Evolutionary conservation across 1,284 basidiomycete species (phyloP), one percentile per base, ranked within the genome.

Genomic region (Cryptococcus sp.): DNA sequence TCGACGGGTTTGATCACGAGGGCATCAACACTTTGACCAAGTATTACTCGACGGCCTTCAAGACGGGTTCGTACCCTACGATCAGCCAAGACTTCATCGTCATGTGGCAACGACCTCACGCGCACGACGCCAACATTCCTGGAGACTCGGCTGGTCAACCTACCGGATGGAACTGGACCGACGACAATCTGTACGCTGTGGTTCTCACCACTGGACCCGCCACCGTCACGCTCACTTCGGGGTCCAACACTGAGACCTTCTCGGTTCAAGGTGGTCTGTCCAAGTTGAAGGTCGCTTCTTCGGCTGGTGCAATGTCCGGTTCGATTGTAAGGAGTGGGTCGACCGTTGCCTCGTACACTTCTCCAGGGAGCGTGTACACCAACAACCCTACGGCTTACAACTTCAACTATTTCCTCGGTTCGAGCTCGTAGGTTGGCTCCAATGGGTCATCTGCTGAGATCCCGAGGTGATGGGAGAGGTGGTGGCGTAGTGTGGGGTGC

Each of bases 1-100:
- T 65, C 11, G 58, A 60, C 52, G 65, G 65, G 34, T 63, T 71
- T 59, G 65, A 68, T 24, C 73, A 74, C 58, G 62, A 57, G 25
- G 61, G 54, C 38, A 86, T 82, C 79, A 78, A 86, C 44, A 75
- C 76, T 23, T 51, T 75, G 39, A 66, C 71, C 34, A 49, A 54
- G 42, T 86, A 85, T 73, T 89, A 86, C 60, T 79, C 84, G 2
- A 75, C 77, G 5, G 83, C 82, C 1, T 90, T 83, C 77, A 88
- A 87, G 75, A 84, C 80, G 5, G 87, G 87, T 32, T 56, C 66
- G 4, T 84, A 80, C 60, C 84, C 86, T 10, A 32, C 72, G 5
- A 76, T 85, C 54, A 75, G 80, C 60, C 32, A 48, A 23, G 86
- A 89, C 68, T 74, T 78, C 57, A 73, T 89, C 49, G 73, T 82